Percentiles rank a stretch among this genome's conserved stretches.
These are phyloP conservation scores for Colletotrichum sp. DNA, from an alignment of 2,329 filamentous ascomycete species.

Conservation along the genomic window DNA sequence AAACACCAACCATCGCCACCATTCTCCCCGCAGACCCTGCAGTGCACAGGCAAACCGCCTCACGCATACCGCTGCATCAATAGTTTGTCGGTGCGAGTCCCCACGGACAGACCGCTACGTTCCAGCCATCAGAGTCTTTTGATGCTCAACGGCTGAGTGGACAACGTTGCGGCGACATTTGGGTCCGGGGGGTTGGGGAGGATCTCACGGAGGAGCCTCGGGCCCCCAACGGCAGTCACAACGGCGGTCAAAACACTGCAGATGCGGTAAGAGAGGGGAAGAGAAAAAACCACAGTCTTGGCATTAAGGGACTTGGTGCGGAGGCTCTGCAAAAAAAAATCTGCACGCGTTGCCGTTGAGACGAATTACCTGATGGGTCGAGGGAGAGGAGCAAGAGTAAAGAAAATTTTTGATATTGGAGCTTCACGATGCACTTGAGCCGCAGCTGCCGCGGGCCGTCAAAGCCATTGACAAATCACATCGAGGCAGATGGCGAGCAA, in stretches of 20 bases:
- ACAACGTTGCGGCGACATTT: background rate
- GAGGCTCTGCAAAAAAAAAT: background rate
- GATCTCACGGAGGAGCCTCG: background rate
- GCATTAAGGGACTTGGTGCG: background rate
- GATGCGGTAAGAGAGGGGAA: background rate
- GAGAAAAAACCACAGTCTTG: background rate
- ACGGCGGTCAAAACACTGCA: conserved; percentile 17
- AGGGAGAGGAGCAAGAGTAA: background rate
- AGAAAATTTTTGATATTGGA: conserved; percentile 8
- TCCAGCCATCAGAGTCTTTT: background rate
- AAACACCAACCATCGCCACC: background rate
- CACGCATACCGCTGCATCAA: background rate
- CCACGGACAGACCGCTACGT: conserved; percentile 11
- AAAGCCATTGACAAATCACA: conserved; percentile 15
- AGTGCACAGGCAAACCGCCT: background rate
- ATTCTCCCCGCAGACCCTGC: background rate
- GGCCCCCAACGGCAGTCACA: conserved; percentile 7
- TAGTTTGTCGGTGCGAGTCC: background rate
- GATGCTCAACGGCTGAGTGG: conserved; percentile 1
- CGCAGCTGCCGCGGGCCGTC: conserved; percentile 14
- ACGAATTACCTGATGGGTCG: background rate
- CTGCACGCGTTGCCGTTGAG: conserved; percentile 14
- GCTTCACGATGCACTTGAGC: conserved; percentile 2
- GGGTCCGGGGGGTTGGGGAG: conserved; percentile 12
- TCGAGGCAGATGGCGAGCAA: conserved; percentile 6